These are phyloP conservation scores for Trypanosoma theileri DNA, from an alignment of 208 protist genomes.

Conservation along the genomic window DNA sequence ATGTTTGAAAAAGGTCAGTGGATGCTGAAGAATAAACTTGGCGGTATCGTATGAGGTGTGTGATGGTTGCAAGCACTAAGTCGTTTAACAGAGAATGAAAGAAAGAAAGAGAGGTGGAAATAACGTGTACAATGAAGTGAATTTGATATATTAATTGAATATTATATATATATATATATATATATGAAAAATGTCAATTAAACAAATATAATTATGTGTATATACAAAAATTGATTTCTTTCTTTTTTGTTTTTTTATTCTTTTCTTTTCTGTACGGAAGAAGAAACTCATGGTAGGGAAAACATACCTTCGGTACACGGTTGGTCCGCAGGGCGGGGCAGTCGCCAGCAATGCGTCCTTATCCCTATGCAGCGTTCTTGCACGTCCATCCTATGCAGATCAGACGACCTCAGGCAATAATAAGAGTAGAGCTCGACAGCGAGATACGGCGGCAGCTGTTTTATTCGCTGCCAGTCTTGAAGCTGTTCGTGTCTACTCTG, in stretches of 20 bases:
- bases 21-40: constrained; percentile 78
- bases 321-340: constrained; percentile 72
- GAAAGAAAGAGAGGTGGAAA: not conserved
- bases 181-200: not conserved
- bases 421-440: constrained; percentile 3
- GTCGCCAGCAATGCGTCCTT: constrained; percentile 71
- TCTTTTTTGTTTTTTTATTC: constrained; percentile 23
- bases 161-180: not conserved
- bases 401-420: not conserved
- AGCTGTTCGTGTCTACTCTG: constrained; percentile 78
- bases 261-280: constrained; percentile 3
- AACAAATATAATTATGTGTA: not conserved
- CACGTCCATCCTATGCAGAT: constrained; percentile 38
- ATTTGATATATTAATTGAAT: not conserved
- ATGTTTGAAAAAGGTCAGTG: constrained; percentile 90
- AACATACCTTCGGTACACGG: constrained; percentile 87
- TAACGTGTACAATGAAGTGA: too few relatives aligned
- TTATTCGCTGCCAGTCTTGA: constrained; percentile 85
- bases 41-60: constrained; percentile 61
- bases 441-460: constrained; percentile 32
- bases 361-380: constrained; percentile 44
- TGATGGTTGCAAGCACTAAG: not conserved
- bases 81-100: constrained; percentile 1
- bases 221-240: not conserved
- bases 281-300: constrained; percentile 72